Base-by-base conservation (phyloP, 805 yeast species). In the Zygoascus biomembranicola region DNA sequence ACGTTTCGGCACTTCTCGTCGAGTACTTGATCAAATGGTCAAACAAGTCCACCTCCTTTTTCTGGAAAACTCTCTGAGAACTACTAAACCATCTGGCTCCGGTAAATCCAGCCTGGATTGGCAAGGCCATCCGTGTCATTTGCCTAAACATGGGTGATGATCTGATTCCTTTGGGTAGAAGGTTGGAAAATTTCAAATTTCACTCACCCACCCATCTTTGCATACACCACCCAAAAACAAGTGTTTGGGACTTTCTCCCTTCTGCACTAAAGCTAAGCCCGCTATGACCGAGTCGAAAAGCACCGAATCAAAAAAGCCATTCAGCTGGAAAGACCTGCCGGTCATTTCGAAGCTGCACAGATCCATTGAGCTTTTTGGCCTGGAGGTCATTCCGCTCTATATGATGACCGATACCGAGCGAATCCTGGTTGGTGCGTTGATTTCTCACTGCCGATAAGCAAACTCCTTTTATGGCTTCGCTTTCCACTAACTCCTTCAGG, bases 391-490 rank as follows among this genome's bases (percentile, higher is more conserved):
- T 8, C 61, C 61, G 11, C 10, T 51, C 13, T 53, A 55, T 41
- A 57, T 58, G 54, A 19, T 58, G 59, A 58, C 58, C 14, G 9
- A 11, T 11, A 45, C 32, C 11, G 61, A 58, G 41, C 39, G 28
- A n/a, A 19, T 32, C 14, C 26, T 50, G n/a, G 20, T 53, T 20
- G 49, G 60, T 57, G 55, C 14, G 61, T 57, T 57, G 20, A 9
- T n/a, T 13, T n/a, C 31, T 23, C 28, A 3, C 28, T 23, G 28
- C 28, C 28, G 28, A 23, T 23, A 23, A 37, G 42, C 18, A 37
- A 14, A 16, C 47, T 43, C 14, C 19, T 18, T 5, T 8, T n/a
- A 42, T 16, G 20, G 16, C 26, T 35, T 31, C 10, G 43, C 26
- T 31, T 31, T 8, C 41, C 28, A 8, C 18, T 23, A 23, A 23